Evolutionary conservation across 2,329 filamentous ascomycete genomes (phyloP).

Genomic region (Chrysoporthe cubensis): DNA sequence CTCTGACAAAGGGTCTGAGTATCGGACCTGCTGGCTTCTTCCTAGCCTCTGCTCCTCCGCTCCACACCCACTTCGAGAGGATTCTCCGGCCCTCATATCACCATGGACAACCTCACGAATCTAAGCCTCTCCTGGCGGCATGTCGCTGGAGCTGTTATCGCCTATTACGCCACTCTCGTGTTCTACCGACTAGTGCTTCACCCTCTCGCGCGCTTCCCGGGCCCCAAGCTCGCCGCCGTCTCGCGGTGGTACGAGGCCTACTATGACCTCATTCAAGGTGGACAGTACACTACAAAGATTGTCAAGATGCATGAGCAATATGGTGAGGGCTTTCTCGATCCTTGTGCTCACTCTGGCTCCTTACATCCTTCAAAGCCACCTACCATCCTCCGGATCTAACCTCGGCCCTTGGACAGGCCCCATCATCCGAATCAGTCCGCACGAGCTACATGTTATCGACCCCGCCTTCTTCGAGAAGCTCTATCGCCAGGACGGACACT

Average conservation of each 20-base stretch:
- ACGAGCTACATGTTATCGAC: constrained; percentile 15
- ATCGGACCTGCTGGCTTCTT: too few relatives aligned
- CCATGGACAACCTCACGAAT: too few relatives aligned
- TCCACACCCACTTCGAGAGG: too few relatives aligned
- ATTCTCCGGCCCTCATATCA: too few relatives aligned
- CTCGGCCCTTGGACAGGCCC: neutral
- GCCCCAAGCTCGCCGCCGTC: constrained; percentile 44
- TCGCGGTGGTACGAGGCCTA: constrained; percentile 48
- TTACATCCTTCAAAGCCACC: too few relatives aligned
- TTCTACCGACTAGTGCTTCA: constrained; percentile 40
- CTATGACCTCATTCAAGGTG: constrained; percentile 47
- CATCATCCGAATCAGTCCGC: constrained; percentile 16
- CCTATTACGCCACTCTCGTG: constrained; percentile 2
- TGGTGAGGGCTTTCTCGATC: constrained; percentile 32
- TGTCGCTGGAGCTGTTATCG: too few relatives aligned
- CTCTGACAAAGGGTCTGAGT: too few relatives aligned
- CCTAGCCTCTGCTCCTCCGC: too few relatives aligned
- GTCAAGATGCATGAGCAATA: constrained; percentile 47
- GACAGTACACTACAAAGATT: constrained; percentile 48
- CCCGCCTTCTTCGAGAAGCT: constrained; percentile 26
- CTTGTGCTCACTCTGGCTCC: too few relatives aligned
- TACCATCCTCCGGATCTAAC: too few relatives aligned
- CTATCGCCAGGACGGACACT: constrained; percentile 22
- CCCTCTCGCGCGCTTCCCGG: constrained; percentile 44
- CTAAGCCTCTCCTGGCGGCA: too few relatives aligned